Conservation (phyloP, 2,329 filamentous ascomycete genomes). For the Claviceps pazoutovae region DNA sequence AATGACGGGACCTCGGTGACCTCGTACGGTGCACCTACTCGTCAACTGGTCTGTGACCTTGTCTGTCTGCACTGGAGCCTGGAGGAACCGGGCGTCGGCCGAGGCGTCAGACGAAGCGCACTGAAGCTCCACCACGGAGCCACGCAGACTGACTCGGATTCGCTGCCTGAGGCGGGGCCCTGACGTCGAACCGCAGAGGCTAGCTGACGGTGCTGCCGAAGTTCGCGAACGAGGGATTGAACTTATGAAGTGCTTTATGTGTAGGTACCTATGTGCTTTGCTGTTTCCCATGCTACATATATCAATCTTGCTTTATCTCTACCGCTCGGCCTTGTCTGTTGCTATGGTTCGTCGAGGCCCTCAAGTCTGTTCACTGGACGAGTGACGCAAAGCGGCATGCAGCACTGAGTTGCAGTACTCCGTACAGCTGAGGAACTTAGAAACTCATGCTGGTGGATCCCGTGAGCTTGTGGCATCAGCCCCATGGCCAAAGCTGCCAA, state of each 20-base stretch:
- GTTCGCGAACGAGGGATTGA: background rate
- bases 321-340: too few relatives aligned
- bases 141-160: conserved; percentile 4
- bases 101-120: conserved; percentile 5
- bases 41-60: too few relatives aligned
- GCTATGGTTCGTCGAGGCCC: too few relatives aligned
- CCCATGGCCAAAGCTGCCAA: background rate
- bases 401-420: background rate
- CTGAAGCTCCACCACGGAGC: background rate
- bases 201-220: conserved; percentile 3
- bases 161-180: conserved; percentile 2
- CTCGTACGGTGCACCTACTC: too few relatives aligned
- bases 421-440: background rate
- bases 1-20: too few relatives aligned
- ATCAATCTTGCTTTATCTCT: too few relatives aligned
- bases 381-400: too few relatives aligned
- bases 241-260: too few relatives aligned
- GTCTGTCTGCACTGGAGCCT: too few relatives aligned
- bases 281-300: too few relatives aligned
- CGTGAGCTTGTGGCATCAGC: background rate
- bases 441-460: background rate
- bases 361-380: too few relatives aligned
- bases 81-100: conserved; percentile 1
- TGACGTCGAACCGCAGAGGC: background rate
- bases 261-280: too few relatives aligned